Percentiles rank a stretch among this genome's conserved stretches.
phyloP scores from a whole-genome alignment of 352 stramenopile genomes.

The Globisporangium parvum region DNA sequence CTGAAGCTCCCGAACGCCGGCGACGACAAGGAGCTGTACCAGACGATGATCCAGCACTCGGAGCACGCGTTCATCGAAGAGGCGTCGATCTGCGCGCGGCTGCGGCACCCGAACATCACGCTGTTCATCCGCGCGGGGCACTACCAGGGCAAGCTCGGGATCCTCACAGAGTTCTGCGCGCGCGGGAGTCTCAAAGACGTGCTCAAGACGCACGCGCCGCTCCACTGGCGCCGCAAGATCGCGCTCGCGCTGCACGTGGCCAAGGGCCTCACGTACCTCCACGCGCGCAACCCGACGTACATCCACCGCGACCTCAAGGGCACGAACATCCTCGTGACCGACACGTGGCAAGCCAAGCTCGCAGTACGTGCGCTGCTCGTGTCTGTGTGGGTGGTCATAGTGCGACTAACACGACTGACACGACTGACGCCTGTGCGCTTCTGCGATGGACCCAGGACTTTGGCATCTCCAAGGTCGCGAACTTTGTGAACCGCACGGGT shows the following conservation, averaged over 20 bases:
- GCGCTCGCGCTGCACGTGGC: conserved; percentile 55
- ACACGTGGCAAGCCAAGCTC: conserved; percentile 73
- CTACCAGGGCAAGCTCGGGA: conserved; percentile 52
- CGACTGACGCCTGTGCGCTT: background rate
- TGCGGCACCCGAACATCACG: conserved; percentile 70
- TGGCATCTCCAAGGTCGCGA: conserved; percentile 64
- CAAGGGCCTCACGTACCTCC: conserved; percentile 72
- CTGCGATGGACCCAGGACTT: conserved; percentile 29
- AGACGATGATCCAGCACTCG: conserved; percentile 51
- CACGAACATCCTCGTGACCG: conserved; percentile 72
- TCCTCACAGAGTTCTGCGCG: conserved; percentile 66
- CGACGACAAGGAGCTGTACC: conserved; percentile 40
- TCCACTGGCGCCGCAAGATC: conserved; percentile 64
- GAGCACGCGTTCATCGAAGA: conserved; percentile 68
- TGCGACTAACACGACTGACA: background rate
- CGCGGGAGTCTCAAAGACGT: conserved; percentile 61
- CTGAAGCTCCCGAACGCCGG: conserved; percentile 34
- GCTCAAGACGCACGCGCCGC: conserved; percentile 36
- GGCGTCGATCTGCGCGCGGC: conserved; percentile 43
- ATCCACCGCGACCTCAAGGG: conserved; percentile 68
- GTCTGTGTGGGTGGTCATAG: background rate
- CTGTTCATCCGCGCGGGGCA: conserved; percentile 64
- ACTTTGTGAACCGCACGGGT: conserved; percentile 32
- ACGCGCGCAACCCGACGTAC: conserved; percentile 65
- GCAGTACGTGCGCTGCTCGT: conserved; percentile 15